phyloP scores from a whole-genome alignment of 345 rosid species.

The Trapa incisa region DNA sequence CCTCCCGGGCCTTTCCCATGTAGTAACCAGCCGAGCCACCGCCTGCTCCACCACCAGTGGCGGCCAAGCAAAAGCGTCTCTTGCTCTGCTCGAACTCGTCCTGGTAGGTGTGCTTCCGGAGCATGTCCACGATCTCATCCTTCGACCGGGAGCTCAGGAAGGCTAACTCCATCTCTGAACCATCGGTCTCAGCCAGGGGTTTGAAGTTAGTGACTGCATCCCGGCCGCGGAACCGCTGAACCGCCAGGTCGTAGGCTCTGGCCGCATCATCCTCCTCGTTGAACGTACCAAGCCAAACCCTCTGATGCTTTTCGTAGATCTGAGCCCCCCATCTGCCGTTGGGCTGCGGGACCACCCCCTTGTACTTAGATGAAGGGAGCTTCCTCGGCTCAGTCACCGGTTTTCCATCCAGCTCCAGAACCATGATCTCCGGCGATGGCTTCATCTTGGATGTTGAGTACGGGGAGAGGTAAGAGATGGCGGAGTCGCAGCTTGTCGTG shows the following conservation, averaged over 20 bases:
- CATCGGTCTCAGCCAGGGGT: conserved; percentile 13
- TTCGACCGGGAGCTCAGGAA: conserved; percentile 69
- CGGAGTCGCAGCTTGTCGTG: background rate
- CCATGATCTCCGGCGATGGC: conserved; percentile 34
- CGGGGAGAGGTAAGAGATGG: background rate
- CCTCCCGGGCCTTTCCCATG: conserved; percentile 14
- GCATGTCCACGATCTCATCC: conserved; percentile 80
- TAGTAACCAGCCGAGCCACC: no score
- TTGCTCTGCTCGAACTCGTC: conserved; percentile 66
- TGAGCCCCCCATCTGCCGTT: conserved; percentile 97
- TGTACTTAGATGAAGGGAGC: conserved; percentile 75
- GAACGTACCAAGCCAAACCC: conserved; percentile 92
- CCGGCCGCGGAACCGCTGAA: conserved; percentile 69
- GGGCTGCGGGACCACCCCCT: conserved; percentile 96
- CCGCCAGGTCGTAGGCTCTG: conserved; percentile 71
- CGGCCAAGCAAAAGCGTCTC: conserved; percentile 25
- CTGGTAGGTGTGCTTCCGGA: conserved; percentile 69
- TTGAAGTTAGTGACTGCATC: conserved; percentile 75
- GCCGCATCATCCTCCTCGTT: conserved; percentile 80
- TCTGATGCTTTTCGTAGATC: conserved; percentile 91
- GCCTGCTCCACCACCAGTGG: no score
- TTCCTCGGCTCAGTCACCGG: conserved; percentile 71
- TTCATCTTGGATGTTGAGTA: conserved; percentile 9
- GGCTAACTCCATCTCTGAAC: conserved; percentile 29
- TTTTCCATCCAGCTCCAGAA: conserved; percentile 46